phyloP scores from a whole-genome alignment of 768 basidiomycete genomes.

The Multifurca ochricompacta region DNA sequence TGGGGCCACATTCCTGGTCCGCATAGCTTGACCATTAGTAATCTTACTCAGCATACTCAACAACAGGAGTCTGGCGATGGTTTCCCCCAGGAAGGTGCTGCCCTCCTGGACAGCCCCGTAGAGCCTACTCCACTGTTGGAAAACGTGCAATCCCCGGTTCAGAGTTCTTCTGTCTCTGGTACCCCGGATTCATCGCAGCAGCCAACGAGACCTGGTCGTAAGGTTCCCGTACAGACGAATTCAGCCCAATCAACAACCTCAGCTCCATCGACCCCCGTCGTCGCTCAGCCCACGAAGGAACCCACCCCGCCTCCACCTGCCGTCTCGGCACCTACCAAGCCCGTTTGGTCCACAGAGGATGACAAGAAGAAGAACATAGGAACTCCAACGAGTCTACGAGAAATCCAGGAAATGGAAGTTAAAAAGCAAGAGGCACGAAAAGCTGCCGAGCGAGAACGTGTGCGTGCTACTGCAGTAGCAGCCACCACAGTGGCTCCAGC shows the following conservation, averaged over 20 bases:
- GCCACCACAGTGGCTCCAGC: slow-evolving; percentile 31
- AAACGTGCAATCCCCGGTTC: neutral
- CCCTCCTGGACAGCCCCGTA: slow-evolving; percentile 19
- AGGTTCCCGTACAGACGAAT: slow-evolving; percentile 11
- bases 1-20: slow-evolving; percentile 38
- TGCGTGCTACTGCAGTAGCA: slow-evolving; percentile 46
- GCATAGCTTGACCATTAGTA: slow-evolving; percentile 48
- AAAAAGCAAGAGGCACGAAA: slow-evolving; percentile 75
- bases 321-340: slow-evolving; percentile 33
- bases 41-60: slow-evolving; percentile 52
- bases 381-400: slow-evolving; percentile 64
- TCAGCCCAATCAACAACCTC: slow-evolving; percentile 17
- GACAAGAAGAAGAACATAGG: slow-evolving; percentile 50
- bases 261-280: slow-evolving; percentile 9
- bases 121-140: slow-evolving; percentile 23
- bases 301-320: slow-evolving; percentile 22
- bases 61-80: slow-evolving; percentile 36
- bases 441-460: slow-evolving; percentile 62
- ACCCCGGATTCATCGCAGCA: slow-evolving; percentile 24
- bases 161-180: slow-evolving; percentile 5
- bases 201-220: slow-evolving; percentile 20
- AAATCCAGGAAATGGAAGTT: slow-evolving; percentile 92
- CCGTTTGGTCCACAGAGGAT: slow-evolving; percentile 63
- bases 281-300: slow-evolving; percentile 17
- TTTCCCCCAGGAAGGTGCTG: slow-evolving; percentile 7